Base-by-base conservation (phyloP, 1,284 basidiomycete genomes). In the Neolentinus lepideus region DNA sequence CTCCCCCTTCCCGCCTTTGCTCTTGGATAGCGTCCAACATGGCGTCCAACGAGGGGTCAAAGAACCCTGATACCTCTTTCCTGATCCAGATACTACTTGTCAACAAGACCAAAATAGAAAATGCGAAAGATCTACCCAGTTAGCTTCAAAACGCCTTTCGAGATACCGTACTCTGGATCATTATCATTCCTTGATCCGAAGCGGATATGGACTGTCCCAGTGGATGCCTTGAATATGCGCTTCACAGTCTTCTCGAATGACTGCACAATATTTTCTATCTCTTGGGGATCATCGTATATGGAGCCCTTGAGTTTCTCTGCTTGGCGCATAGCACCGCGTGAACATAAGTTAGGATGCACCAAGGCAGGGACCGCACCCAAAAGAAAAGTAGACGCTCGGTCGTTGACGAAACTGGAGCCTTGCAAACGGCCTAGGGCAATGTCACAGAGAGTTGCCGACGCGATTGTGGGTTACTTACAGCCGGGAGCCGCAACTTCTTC, bases 231-330 rank as follows among this genome's bases (percentile, higher is more conserved):
- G 57, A 82, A 79, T 43, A 70, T 67, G 47, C 75, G 64, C 57
- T 82, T 83, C 10, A 79, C 75, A 0, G 72, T 74, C 57, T 73
- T 77, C 63, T 83, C 81, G 45, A 83, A 83, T 25, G 70, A 70
- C 1, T 71, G 66, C 0, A 67, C 65, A 56, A 83, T 80, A 38
- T 73, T 65, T 3, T 68, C 67, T 25, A 81, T 60, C 43, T 74
- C 77, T 46, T 70, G 73, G 0, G 64, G 55, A 36, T 19, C 60
- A 21, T 61, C 59, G 63, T 72, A 66, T 59, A 63, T 57, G 56
- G 69, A 63, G 31, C 65, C 59, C 22, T 58, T 55, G 61, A 74
- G 62, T 54, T 63, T 69, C 33, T 59, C 72, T 74, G 50, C 11
- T 12, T 29, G 57, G 46, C 66, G 60, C 12, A 53, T 43, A 46